Evolutionary conservation across 2,329 filamentous ascomycete genomes (phyloP).

Genomic region (Beauveria asiatica): DNA sequence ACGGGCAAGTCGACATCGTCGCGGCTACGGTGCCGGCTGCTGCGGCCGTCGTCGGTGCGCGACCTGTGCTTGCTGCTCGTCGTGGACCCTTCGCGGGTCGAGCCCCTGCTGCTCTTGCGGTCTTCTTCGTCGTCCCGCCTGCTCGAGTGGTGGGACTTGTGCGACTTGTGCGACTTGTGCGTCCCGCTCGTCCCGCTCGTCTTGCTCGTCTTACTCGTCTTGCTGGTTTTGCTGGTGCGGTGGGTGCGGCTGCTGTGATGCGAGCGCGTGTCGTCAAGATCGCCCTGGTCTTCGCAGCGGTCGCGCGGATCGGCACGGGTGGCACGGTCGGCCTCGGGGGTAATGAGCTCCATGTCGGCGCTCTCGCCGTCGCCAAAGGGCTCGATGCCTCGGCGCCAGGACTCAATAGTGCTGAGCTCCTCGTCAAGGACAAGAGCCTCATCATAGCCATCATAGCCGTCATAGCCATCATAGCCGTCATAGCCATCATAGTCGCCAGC

Average conservation of each 20-base stretch:
- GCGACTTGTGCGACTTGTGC: constrained; percentile 19
- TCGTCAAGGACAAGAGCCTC: constrained; percentile 51
- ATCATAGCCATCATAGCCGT: constrained; percentile 42
- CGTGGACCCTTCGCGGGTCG: constrained; percentile 1
- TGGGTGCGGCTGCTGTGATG: constrained; percentile 18
- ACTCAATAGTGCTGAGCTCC: constrained; percentile 50
- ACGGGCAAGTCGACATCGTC: constrained; percentile 33
- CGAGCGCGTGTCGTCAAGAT: constrained; percentile 6
- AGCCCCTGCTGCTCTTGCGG: constrained; percentile 16
- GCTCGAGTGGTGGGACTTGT: constrained; percentile 17
- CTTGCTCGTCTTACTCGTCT: constrained; percentile 22
- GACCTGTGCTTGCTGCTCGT: constrained; percentile 23
- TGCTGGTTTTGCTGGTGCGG: constrained; percentile 21
- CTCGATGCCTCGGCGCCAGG: constrained; percentile 49
- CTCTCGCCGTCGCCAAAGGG: constrained; percentile 37
- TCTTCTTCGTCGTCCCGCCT: constrained; percentile 14
- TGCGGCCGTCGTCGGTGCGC: constrained; percentile 25
- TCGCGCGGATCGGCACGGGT: constrained; percentile 26
- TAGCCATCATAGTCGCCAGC: constrained; percentile 26
- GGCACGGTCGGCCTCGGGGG: constrained; percentile 43
- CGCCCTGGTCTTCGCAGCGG: constrained; percentile 26
- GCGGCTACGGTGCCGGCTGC: constrained; percentile 20
- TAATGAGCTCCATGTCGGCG: constrained; percentile 49
- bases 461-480: constrained; percentile 22
- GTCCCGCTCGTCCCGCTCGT: constrained; percentile 23